Evolutionary conservation across 371 early-diverging fungal species (phyloP).

Genomic region (Zancudomyces culisetae): DNA sequence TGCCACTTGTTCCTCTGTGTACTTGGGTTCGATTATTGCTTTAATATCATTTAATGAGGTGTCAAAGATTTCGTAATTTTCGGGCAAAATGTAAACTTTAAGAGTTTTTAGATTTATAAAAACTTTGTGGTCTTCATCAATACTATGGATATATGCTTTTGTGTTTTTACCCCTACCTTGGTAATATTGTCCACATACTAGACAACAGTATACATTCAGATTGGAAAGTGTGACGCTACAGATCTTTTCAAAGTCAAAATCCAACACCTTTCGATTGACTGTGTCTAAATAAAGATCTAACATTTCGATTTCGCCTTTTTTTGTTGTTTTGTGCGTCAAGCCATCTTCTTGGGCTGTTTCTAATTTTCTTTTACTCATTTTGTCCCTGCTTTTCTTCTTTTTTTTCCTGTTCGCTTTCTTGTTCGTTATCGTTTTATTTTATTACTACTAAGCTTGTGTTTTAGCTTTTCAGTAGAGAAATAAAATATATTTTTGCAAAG

Average conservation of each 20-base stretch:
- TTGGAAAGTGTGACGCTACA: conserved; percentile 87
- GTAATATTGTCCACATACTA: conserved; percentile 92
- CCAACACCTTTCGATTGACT: conserved; percentile 69
- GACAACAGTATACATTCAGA: conserved; percentile 88
- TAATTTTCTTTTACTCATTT: too few species aligned
- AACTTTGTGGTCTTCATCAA: conserved; percentile 90
- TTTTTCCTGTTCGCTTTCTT: too few species aligned
- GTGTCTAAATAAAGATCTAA: conserved; percentile 18
- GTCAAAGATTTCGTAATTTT: conserved; percentile 78
- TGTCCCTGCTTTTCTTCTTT: too few species aligned
- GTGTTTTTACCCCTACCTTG: conserved; percentile 79
- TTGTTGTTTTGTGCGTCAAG: too few species aligned
- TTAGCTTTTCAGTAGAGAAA: too few species aligned
- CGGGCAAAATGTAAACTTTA: conserved; percentile 76
- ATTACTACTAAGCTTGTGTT: too few species aligned
- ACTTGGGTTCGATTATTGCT: conserved; percentile 58
- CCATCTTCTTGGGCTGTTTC: too few species aligned
- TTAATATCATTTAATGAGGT: conserved; percentile 80
- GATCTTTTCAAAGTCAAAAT: conserved; percentile 96
- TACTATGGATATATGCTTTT: conserved; percentile 88
- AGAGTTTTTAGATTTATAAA: conserved; percentile 81
- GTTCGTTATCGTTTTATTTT: too few species aligned
- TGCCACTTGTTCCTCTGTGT: conserved; percentile 46
- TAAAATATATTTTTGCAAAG: too few species aligned
- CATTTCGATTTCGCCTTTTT: neutral